Percentiles rank a stretch among this genome's conserved stretches.
phyloP scores from a whole-genome alignment of 306 rosid genomes.

The Lupinus albus region DNA sequence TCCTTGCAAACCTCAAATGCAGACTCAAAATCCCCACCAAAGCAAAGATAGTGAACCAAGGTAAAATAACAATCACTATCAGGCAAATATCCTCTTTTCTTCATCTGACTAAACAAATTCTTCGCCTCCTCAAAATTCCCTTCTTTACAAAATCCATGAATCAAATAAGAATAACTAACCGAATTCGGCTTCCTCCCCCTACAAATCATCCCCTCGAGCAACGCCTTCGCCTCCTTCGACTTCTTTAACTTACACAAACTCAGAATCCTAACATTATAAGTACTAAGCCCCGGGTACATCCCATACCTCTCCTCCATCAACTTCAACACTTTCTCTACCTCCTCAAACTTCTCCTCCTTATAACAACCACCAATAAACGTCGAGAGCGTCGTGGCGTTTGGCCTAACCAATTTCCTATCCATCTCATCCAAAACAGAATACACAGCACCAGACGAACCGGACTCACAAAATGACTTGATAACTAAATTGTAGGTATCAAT shows the following conservation, averaged over 20 bases:
- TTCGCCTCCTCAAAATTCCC: constrained; percentile 69
- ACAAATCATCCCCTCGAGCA: constrained; percentile 79
- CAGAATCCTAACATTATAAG: constrained; percentile 70
- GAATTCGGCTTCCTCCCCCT: constrained; percentile 69
- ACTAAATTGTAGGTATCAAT: constrained; percentile 67
- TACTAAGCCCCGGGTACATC: constrained; percentile 44
- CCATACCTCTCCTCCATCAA: constrained; percentile 64
- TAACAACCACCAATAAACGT: constrained; percentile 61
- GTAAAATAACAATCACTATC: constrained; percentile 58
- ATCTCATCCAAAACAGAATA: constrained; percentile 72
- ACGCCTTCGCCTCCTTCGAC: constrained; percentile 67
- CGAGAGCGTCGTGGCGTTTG: constrained; percentile 52
- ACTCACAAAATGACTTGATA: constrained; percentile 63
- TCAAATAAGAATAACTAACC: constrained; percentile 59
- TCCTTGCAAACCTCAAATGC: constrained; percentile 57
- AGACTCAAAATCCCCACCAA: constrained; percentile 59
- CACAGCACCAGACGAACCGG: constrained; percentile 60
- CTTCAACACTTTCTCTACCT: constrained; percentile 63
- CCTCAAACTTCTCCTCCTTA: constrained; percentile 65
- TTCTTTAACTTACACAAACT: constrained; percentile 75
- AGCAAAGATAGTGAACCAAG: too few species aligned
- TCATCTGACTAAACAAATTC: constrained; percentile 61
- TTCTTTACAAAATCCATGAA: constrained; percentile 71
- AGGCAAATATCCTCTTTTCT: constrained; percentile 50
- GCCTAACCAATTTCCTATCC: constrained; percentile 63